Base-by-base conservation (phyloP, 495 filamentous ascomycete species). In the Extremus antarcticus region DNA sequence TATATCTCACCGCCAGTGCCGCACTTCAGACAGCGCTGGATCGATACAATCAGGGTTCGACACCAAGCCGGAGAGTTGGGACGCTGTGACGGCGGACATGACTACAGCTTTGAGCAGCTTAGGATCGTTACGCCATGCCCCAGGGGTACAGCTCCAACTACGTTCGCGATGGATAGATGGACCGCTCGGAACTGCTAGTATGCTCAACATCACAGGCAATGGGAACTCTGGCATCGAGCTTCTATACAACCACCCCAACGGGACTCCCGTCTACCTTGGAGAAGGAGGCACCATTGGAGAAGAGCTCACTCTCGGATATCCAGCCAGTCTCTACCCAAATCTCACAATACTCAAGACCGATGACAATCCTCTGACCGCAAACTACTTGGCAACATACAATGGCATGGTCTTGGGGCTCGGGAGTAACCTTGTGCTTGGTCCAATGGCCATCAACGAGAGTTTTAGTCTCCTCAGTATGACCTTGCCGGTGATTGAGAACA, bases 401-500 rank as follows among this genome's bases (percentile, higher is more conserved):
- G 77, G 77, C 20, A 74, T 79, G 54, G 67, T 70, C 1, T 68
- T 90, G 2, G 29, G 13, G 76, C 78, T 25, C 63, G 64, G 55
- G 7, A 35, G 29, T 13, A 70, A 59, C 2, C 67, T 90, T 11
- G 60, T 90, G 9, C 66, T 88, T 1, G 87, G 87, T 0, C 87
- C 87, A 0, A 66, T 83, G 39, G 68, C 73, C 21, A 64, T 89
- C 53, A 90, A 91, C 63, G 65, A 72, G 15, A 79, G 76, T 0
- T 85, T 80, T 47, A 80, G 80, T 19, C 64, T 91, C 16, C 53
- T 90, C n/a, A 90, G 87, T 23, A 65, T 91, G 53, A 89, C 87
- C 0, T 60, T 86, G 15, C 84, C 86, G 0, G 78, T 91, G 24
- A 73, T 85, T 49, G 78, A 82, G 51, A 81, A 82, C 56, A 72